phyloP scores from a whole-genome alignment of 1,139 yeast genomes.

The Hansenula sp. region DNA sequence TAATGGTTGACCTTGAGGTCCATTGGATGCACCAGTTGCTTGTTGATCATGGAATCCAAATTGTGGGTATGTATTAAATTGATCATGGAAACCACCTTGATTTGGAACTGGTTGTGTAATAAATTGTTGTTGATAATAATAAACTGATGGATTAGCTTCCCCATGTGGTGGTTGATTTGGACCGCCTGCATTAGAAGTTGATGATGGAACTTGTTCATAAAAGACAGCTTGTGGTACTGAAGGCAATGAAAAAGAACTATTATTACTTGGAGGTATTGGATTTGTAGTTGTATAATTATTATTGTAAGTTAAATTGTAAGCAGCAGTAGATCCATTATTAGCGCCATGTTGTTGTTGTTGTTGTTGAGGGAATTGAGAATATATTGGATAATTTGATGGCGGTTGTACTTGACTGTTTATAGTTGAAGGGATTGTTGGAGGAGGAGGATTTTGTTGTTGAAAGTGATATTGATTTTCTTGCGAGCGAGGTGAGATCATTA shows the following conservation, averaged over 20 bases:
- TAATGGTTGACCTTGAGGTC: neutral
- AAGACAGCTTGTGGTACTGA: constrained; percentile 3
- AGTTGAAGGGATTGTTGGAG: neutral
- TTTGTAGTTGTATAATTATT: constrained; percentile 6
- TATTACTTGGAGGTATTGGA: constrained; percentile 1
- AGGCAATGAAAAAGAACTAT: constrained; percentile 5
- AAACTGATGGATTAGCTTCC: neutral
- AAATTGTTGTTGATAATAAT: constrained; percentile 6
- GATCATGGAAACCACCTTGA: neutral
- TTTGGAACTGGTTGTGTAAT: constrained; percentile 1
- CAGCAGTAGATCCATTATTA: neutral
- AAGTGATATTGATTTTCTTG: constrained; percentile 6
- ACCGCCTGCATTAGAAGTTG: neutral
- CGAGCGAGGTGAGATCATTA: constrained; percentile 7
- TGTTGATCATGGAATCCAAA: neutral
- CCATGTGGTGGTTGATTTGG: neutral
- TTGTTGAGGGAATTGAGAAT: neutral
- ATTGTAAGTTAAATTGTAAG: neutral
- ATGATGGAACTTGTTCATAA: constrained; percentile 1
- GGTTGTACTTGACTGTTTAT: neutral
- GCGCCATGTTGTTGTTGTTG: neutral
- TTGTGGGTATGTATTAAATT: neutral
- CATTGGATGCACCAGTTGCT: neutral
- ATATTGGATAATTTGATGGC: neutral
- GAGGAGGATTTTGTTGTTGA: neutral